A percentile compares a stretch with the other conserved stretches of the same genome.
Evolutionary conservation across 1,284 basidiomycete genomes (phyloP).

Genomic region (Trametes sp.): DNA sequence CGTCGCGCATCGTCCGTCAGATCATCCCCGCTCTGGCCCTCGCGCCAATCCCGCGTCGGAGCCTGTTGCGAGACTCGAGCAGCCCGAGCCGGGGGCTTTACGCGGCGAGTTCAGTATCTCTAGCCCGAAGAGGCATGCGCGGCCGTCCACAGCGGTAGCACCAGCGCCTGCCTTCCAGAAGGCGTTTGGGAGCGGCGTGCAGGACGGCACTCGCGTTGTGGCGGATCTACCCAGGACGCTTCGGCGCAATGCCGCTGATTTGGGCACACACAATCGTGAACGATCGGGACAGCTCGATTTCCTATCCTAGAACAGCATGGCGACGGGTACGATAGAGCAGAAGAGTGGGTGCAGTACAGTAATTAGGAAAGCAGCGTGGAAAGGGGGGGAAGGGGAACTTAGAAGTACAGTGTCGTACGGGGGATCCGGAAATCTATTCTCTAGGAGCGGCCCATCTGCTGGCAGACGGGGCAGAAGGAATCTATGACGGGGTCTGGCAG

Average conservation of each 20-base stretch:
- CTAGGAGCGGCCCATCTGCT: constrained; percentile 34
- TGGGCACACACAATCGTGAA: constrained; percentile 21
- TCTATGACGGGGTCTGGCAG: constrained; percentile 53
- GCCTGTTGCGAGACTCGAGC: constrained; percentile 17
- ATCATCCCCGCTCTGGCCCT: constrained; percentile 20
- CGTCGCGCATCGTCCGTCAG: constrained; percentile 18
- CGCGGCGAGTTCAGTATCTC: constrained; percentile 28
- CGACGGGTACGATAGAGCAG: constrained; percentile 27
- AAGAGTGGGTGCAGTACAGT: constrained; percentile 29
- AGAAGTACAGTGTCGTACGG: constrained; percentile 8
- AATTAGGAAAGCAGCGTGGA: constrained; percentile 16
- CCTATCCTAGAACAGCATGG: constrained; percentile 27
- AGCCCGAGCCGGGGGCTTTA: constrained; percentile 23
- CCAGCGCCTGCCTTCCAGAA: constrained; percentile 20
- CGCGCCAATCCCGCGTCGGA: constrained; percentile 18
- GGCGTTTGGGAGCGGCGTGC: constrained; percentile 30
- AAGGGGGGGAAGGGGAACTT: constrained; percentile 5
- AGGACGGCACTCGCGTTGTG: constrained; percentile 22
- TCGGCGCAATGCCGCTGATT: constrained; percentile 9
- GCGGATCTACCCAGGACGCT: constrained; percentile 27
- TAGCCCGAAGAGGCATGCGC: constrained; percentile 23
- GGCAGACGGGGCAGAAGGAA: constrained; percentile 51
- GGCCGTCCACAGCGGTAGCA: constrained; percentile 18
- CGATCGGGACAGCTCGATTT: constrained; percentile 24
- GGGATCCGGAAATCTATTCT: constrained; percentile 19